Evolutionary conservation across 345 rosid species (phyloP), one percentile per base, ranked within the genome.

Genomic region (Eucalyptus pauciflora): DNA sequence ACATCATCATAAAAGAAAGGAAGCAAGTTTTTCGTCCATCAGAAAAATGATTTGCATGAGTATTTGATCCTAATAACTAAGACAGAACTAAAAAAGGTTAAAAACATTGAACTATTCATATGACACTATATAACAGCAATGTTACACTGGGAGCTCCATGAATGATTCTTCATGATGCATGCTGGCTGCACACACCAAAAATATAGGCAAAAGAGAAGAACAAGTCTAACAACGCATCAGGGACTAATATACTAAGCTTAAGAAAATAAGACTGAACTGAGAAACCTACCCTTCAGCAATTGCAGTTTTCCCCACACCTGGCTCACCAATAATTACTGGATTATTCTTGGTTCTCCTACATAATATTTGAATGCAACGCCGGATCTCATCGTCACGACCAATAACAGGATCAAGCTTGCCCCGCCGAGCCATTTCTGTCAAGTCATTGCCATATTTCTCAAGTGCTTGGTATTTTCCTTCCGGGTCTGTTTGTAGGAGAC

Each of bases 281-380:
- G n/a, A 51, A 90, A 87, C 94, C 89, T 90, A 96, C 98, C 97
- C 98, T 90, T 96, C 97, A 50, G 96, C 98, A 89, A 95, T 96
- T 58, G 99, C 99, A 91, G 99, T 97, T 95, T 97, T 97, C 52
- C 99, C 99, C 46, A 97, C 99, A 91, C 99, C 99, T 90, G 98
- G 99, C 89, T 97, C 99, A 62, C 99, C 99, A 87, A 97, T 97
- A 87, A 97, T 96, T 49, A 96, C 98, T 87, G 99, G 99, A 92
- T 97, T 97, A 92, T 96, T 97, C 91, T 97, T 97, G 4, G 99
- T 98, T 92, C 99, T 96, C 94, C 99, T 93, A 64, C 95, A 97
- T 86, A 98, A 91, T 87, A 98, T 98, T 89, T 98, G 99, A 89
- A 97, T 96, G 86, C 98, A 96, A 20, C 99, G 94, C 88, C 99